Evolutionary conservation across 371 early-diverging fungal species (phyloP).

Genomic region (Blakeslea trispora): DNA sequence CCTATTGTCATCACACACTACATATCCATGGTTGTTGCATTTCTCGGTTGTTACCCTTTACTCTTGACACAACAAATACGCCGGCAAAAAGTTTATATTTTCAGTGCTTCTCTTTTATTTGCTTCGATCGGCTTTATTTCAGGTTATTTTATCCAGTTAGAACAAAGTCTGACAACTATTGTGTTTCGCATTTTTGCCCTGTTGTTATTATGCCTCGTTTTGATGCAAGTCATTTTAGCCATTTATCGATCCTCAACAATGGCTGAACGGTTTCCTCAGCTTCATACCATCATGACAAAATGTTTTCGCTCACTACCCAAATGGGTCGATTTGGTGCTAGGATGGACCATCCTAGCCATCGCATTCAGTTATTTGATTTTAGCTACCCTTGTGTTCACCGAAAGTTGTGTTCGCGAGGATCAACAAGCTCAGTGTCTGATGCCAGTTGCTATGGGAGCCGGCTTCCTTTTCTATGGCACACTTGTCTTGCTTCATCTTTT

Average conservation of each 20-base stretch:
- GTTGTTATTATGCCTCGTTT: slow-evolving; percentile 16
- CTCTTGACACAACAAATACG: slow-evolving; percentile 39
- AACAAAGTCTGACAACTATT: slow-evolving; percentile 13
- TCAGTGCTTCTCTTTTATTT: slow-evolving; percentile 26
- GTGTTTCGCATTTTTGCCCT: slow-evolving; percentile 9
- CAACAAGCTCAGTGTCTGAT: slow-evolving; percentile 27
- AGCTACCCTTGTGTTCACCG: slow-evolving; percentile 32
- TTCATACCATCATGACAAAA: slow-evolving; percentile 5
- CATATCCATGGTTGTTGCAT: slow-evolving; percentile 38
- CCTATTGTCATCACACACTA: slow-evolving; percentile 43
- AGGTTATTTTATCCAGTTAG: slow-evolving; percentile 27
- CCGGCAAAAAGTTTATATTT: slow-evolving; percentile 28
- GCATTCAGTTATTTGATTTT: slow-evolving; percentile 32
- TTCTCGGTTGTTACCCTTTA: slow-evolving; percentile 44
- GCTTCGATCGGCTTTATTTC: slow-evolving; percentile 34
- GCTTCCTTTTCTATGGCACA: slow-evolving; percentile 43
- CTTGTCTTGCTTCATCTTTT: slow-evolving; percentile 37
- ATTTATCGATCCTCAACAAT: slow-evolving; percentile 6
- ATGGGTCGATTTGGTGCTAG: slow-evolving; percentile 32
- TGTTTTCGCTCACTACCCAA: slow-evolving; percentile 15
- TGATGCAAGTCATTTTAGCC: slow-evolving; percentile 10
- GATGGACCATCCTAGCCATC: slow-evolving; percentile 30
- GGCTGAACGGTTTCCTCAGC: slow-evolving; percentile 1
- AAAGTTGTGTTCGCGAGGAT: slow-evolving; percentile 18
- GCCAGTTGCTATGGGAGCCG: slow-evolving; percentile 46